These are phyloP conservation scores for Phylloporus sp. DNA, from an alignment of 1,284 basidiomycete genomes.

Conservation along the genomic window DNA sequence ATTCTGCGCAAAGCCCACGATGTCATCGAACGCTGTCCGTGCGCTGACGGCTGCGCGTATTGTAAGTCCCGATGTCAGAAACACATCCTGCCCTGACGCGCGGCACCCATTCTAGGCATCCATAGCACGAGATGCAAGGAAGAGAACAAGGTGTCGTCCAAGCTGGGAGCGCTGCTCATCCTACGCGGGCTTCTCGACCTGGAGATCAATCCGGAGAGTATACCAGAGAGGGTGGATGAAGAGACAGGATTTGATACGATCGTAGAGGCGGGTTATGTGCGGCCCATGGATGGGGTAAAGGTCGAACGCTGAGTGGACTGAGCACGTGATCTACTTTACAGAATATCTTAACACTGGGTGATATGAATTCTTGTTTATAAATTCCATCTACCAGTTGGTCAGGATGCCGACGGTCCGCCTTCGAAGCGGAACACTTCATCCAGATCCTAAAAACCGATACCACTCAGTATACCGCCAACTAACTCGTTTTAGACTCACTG, in stretches of 20 bases:
- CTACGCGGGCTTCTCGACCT: slow-evolving; percentile 63
- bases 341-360: no score
- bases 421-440: slow-evolving; percentile 80
- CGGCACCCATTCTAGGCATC: slow-evolving; percentile 51
- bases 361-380: no score
- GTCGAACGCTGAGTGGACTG: slow-evolving; percentile 43
- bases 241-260: slow-evolving; percentile 50
- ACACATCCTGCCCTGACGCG: background rate
- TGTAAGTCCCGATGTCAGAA: slow-evolving; percentile 52
- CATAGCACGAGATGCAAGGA: slow-evolving; percentile 66
- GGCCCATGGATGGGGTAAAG: slow-evolving; percentile 49
- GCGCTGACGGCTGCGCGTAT: slow-evolving; percentile 71
- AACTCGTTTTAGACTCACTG: slow-evolving; percentile 39
- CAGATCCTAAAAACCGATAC: slow-evolving; percentile 43
- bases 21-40: slow-evolving; percentile 69
- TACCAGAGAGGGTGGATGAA: slow-evolving; percentile 39
- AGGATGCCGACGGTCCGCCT: slow-evolving; percentile 29
- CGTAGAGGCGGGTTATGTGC: slow-evolving; percentile 56
- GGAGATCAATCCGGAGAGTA: slow-evolving; percentile 52
- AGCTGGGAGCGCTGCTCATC: slow-evolving; percentile 72
- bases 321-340: no score
- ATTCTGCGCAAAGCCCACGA: slow-evolving; percentile 68
- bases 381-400: no score
- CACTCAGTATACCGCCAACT: background rate
- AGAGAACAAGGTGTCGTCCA: slow-evolving; percentile 69